Conservation (phyloP, 176 grass and related monocot genomes). For the Poa pratensis region DNA sequence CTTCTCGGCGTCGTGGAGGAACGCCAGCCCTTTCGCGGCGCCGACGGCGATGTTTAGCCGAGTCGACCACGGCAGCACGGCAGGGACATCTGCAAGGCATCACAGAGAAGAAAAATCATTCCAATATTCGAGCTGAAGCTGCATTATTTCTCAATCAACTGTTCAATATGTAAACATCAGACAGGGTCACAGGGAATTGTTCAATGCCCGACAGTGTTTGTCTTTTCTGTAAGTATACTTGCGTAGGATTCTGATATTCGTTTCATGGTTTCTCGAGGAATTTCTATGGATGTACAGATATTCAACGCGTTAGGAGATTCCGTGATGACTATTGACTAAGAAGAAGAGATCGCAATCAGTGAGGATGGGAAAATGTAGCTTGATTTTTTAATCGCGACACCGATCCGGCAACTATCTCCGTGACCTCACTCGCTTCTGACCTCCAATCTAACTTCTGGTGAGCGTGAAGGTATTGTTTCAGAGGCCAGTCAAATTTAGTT, state of each 20-base stretch:
- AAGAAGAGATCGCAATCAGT: conserved; percentile 22
- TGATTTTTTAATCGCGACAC: conserved; percentile 1
- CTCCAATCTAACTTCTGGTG: neutral
- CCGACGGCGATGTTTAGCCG: conserved; percentile 77
- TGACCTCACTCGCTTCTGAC: conserved; percentile 38
- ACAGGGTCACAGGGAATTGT: neutral
- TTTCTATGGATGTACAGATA: neutral
- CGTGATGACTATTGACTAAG: neutral
- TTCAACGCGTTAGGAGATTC: conserved; percentile 41
- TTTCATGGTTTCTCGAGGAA: neutral
- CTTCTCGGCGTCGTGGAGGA: conserved; percentile 87
- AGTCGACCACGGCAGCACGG: conserved; percentile 64
- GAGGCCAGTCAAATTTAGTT: conserved; percentile 30
- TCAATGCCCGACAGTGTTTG: neutral
- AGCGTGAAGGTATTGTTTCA: conserved; percentile 14
- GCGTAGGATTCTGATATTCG: neutral
- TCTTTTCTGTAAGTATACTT: neutral
- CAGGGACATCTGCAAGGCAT: conserved; percentile 53
- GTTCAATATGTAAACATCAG: neutral
- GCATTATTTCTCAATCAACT: neutral
- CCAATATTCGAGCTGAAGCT: neutral
- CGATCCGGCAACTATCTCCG: conserved; percentile 28
- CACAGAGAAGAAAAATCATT: neutral
- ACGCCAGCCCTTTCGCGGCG: conserved; percentile 76
- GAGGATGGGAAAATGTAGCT: neutral